Evolutionary conservation across 768 basidiomycete species (phyloP), one percentile per base, ranked within the genome.

Genomic region (Leccinum broughii): DNA sequence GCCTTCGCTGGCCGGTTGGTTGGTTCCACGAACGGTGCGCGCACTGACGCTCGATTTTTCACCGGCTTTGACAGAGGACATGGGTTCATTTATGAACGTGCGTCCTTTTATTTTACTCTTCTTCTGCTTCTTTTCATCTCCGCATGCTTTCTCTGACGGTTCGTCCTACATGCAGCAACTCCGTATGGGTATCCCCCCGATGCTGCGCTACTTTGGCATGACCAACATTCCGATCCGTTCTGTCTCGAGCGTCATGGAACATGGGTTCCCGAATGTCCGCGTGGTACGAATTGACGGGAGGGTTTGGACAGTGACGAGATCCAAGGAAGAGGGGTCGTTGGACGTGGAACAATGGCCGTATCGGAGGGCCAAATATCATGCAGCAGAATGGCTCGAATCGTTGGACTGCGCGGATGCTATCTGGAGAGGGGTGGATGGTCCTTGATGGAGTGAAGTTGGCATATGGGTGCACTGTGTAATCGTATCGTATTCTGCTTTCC

Each of bases 1-100:
- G 1, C 79, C 86, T 0, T 82, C 85, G 2, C 73, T 90, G n/a
- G 87, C 87, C 5, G 80, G 83, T 48, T 90, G 88, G 87, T 74
- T 90, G 28, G 80, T 91, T 34, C 88, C 88, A 9, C 70, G 84
- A 28, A 77, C 66, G 37, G 80, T 88, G 4, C 70, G 72, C 7
- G 80, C 83, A 15, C 66, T 87, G 54, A 76, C 76, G 14, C 67
- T 86, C 46, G 83, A 83, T 52, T 57, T 75, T 15, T 60, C 68
- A 48, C 72, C 73, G 28, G 70, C 68, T 6, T 66, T 71, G 4
- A 62, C 75, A 17, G 77, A 80, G 57, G 83, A 84, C 62, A 72
- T 77, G 30, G 62, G 71, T 24, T 64, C 70, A 3, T 83, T 83
- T 65, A 65, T 83, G 59, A 77, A 77, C 57, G 80, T 80, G 58